Evolutionary conservation across 2,329 filamentous ascomycete genomes (phyloP), one percentile per base, ranked within the genome.

Genomic region (Oidium heveae): DNA sequence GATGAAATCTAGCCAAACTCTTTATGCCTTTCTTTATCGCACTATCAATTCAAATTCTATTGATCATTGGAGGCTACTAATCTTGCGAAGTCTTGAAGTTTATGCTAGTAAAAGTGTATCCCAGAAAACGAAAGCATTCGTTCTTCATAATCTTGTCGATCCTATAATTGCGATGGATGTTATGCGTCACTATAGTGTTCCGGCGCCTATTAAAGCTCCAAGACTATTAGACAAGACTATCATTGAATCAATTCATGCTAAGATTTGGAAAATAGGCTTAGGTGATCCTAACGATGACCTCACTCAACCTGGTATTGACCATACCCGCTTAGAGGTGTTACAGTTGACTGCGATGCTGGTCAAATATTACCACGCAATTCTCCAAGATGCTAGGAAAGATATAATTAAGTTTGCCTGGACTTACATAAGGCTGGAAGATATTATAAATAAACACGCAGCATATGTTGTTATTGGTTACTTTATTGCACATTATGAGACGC

Each of bases 381-480:
- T 98, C 1, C 84, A 93, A 60, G 91, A 96, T 63, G 82, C 86
- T 2, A 80, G 93, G 39, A 98, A 98, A 68, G 91, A 98, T 59
- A 89, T 98, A 58, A 98, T 98, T 64, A 96, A 95, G 68, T 98
- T 96, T 67, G 88, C 87, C 2, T 99, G 91, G 91, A 94, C 88
- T 18, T 96, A 94, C 65, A 98, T 98, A 62, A 80, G 86, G 24
- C 76, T 98, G n/a, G 93, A 99, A 64, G 91, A 99, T 66, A 85
- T 94, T 56, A 94, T 98, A 71, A 98, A 96, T 72, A 98, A 98
- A 67, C 91, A 96, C 66, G 91, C 89, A 0, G 88, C 91, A 2
- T 98, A 98, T 63, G 89, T 95, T 5, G 79, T 98, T 6, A 93
- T 98, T 57, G 87, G 86, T 2, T 98, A 95, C 68, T 98, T 98